phyloP scores from a whole-genome alignment of 371 early-diverging fungal genomes.

The Rhizopus stolonifer region DNA sequence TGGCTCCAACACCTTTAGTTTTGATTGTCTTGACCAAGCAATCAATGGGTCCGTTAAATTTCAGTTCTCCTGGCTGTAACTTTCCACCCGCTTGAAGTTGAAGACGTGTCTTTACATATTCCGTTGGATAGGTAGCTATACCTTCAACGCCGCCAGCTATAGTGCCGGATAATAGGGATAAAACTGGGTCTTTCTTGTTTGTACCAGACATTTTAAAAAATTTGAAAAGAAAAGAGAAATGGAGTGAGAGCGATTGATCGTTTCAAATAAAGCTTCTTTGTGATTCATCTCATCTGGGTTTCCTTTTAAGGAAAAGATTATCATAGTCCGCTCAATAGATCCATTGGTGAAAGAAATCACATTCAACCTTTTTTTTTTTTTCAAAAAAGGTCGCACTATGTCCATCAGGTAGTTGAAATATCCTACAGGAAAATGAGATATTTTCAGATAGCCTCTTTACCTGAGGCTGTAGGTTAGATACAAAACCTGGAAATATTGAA shows the following conservation, averaged over 20 bases:
- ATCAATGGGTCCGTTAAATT: slow-evolving; percentile 81
- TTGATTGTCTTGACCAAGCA: slow-evolving; percentile 65
- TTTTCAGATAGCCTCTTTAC: too few species aligned
- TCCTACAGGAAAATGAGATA: too few species aligned
- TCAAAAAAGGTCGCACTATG: too few species aligned
- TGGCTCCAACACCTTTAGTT: slow-evolving; percentile 65
- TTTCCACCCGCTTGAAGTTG: slow-evolving; percentile 76
- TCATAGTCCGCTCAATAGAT: too few species aligned
- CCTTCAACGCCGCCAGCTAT: slow-evolving; percentile 90
- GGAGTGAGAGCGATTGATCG: too few species aligned
- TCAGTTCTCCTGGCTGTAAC: slow-evolving; percentile 44
- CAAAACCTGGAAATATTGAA: too few species aligned
- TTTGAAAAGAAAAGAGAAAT: background rate
- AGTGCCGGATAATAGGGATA: slow-evolving; percentile 77
- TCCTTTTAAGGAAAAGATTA: slow-evolving; percentile 8
- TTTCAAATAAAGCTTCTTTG: too few species aligned
- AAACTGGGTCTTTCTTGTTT: slow-evolving; percentile 36
- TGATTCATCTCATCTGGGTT: slow-evolving; percentile 21
- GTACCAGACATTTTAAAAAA: slow-evolving; percentile 11
- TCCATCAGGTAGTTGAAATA: too few species aligned
- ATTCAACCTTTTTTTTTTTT: too few species aligned
- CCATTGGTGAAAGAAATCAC: too few species aligned
- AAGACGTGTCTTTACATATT: slow-evolving; percentile 91
- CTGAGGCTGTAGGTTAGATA: too few species aligned
- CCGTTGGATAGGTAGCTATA: slow-evolving; percentile 87